phyloP scores from a whole-genome alignment of 2,329 filamentous ascomycete species.

The Aspergillus viridinutans region DNA sequence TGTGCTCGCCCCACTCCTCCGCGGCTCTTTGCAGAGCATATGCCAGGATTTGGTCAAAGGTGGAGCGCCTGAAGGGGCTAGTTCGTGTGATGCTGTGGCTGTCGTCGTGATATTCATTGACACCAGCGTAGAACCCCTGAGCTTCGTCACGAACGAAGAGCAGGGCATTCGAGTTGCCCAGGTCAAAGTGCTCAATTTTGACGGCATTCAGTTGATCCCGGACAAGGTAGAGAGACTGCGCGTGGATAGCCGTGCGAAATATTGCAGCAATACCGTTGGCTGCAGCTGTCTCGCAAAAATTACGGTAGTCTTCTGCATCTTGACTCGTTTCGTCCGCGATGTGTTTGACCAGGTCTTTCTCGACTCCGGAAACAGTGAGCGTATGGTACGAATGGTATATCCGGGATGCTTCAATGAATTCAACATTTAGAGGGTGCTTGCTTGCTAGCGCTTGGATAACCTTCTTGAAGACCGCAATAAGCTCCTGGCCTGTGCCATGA shows the following conservation, averaged over 20 bases:
- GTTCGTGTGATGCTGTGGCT: background rate
- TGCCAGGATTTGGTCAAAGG: conserved; percentile 1
- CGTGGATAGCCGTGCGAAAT: conserved; percentile 4
- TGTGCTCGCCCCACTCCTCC: too few species aligned
- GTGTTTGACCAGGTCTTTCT: conserved; percentile 1
- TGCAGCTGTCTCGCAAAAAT: background rate
- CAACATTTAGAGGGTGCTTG: background rate
- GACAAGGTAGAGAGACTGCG: background rate
- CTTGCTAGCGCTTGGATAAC: background rate
- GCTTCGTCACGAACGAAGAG: conserved; percentile 1
- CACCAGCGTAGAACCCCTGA: conserved; percentile 3
- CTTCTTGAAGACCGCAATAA: background rate
- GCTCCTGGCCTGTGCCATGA: conserved; percentile 1
- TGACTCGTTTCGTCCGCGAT: background rate
- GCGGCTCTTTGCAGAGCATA: background rate
- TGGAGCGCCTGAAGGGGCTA: background rate
- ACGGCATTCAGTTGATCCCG: conserved; percentile 1
- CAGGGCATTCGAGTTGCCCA: background rate
- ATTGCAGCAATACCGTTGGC: background rate
- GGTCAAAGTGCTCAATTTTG: conserved; percentile 1
- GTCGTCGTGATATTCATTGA: background rate
- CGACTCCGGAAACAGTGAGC: background rate
- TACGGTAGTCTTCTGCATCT: background rate
- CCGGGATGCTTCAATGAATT: background rate
- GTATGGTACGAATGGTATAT: conserved; percentile 3